A percentile compares a stretch with the other conserved stretches of the same genome.
Evolutionary conservation across 805 yeast genomes (phyloP).

Genomic region (Torulaspora quercuum): DNA sequence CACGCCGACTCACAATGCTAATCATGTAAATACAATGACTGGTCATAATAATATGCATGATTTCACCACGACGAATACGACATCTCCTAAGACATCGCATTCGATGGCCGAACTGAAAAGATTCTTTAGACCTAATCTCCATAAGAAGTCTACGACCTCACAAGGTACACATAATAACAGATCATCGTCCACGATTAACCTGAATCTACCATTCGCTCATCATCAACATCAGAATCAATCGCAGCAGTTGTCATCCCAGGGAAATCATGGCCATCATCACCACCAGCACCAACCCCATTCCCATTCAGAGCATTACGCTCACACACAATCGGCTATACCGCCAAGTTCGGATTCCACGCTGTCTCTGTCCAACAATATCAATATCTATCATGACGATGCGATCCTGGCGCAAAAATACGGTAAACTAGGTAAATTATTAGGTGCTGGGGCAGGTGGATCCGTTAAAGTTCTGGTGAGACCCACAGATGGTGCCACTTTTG

Average conservation of each 20-base stretch:
- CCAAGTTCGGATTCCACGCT: conserved; percentile 36
- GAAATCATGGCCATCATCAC: conserved; percentile 6
- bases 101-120: conserved; percentile 73
- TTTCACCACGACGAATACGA: conserved; percentile 8
- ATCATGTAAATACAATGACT: conserved; percentile 1
- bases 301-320: conserved; percentile 25
- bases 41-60: conserved; percentile 8
- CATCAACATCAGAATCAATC: conserved; percentile 3
- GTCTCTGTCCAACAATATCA: conserved; percentile 34
- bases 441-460: conserved; percentile 87
- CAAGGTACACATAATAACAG: conserved; percentile 2
- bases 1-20: conserved; percentile 10
- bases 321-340: conserved; percentile 38
- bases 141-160: conserved; percentile 24
- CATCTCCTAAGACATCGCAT: conserved; percentile 30
- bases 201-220: conserved; percentile 13
- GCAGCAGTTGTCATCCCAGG: conserved; percentile 3
- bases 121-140: conserved; percentile 55
- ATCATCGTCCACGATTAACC: conserved; percentile 9
- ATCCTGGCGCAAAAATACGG: conserved; percentile 61
- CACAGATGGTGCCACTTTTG: conserved; percentile 67
- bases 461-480: conserved; percentile 70
- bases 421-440: conserved; percentile 67
- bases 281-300: conserved; percentile 7
- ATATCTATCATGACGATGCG: conserved; percentile 50